Evolutionary conservation across 2,329 filamentous ascomycete genomes (phyloP), one percentile per base, ranked within the genome.

Genomic region (Ophiostoma pallidulum): DNA sequence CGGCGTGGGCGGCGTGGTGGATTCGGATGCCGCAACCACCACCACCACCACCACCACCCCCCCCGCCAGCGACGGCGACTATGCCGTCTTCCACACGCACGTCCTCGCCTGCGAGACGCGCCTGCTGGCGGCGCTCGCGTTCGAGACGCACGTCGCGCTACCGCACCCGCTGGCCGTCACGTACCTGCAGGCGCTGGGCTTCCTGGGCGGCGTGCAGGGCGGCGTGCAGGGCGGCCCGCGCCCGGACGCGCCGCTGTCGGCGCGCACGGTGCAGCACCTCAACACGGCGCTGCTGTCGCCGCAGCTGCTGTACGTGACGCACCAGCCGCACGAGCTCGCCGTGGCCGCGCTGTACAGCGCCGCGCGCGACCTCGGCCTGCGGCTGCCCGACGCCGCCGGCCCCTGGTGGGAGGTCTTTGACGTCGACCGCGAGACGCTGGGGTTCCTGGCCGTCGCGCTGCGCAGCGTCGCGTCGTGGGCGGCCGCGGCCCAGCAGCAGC

Each of bases 341-440:
- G 87, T 88, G 3, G 86, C 90, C 2, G 87, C 90, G 1, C 84
- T 96, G 28, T 98, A 97, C 62, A 78, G 88, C n/a, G 86, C 91
- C 0, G 85, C 88, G 1, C 76, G 82, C 38, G 89, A 97, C 55
- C 63, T 78, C 1, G 81, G 76, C 0, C 78, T 85, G 12, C 89
- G 86, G 62, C 74, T 96, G 66, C 88, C 91, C 0, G 33, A 47
- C 24, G 47, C 50, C 16, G 84, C 85, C 53, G 78, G 77, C 41
- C 82, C 87, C 53, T 98, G 92, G 92, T 98, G 92, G 92, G 90
- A 96, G 64, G 87, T 97, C 0, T 97, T 97, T 63, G 92, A 98
- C 64, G 86, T 92, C 8, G 90, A 96, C 58, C 75, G 92, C 43
- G 92, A 98, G 69, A 89, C 95, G 62, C 72, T 98, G 31, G 92